phyloP scores from a whole-genome alignment of 768 basidiomycete genomes.

The Dioszegia aurantiaca region DNA sequence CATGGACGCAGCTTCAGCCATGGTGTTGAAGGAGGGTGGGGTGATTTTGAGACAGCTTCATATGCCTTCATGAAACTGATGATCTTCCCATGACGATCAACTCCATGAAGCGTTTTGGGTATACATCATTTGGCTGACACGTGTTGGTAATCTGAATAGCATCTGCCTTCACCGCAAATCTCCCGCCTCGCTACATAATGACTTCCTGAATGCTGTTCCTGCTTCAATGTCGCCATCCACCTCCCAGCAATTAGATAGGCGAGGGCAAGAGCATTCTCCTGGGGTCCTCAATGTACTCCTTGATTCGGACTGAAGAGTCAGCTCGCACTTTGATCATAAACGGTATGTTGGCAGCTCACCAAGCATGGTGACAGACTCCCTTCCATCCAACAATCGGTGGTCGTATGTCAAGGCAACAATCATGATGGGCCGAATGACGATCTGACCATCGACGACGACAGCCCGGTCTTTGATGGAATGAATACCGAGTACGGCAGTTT shows the following conservation, averaged over 20 bases:
- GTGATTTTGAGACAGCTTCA: constrained; percentile 69
- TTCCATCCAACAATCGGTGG: constrained; percentile 88
- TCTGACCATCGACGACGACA: constrained; percentile 88
- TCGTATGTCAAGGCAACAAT: constrained; percentile 78
- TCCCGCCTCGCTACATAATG: neutral
- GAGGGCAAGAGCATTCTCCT: constrained; percentile 65
- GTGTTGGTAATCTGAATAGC: too few species aligned
- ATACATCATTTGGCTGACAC: too few species aligned
- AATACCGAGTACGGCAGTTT: constrained; percentile 94
- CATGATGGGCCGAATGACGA: constrained; percentile 97
- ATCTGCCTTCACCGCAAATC: constrained; percentile 26
- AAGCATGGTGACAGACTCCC: constrained; percentile 96
- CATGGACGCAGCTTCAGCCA: constrained; percentile 86
- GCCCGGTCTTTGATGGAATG: constrained; percentile 88
- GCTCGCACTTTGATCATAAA: constrained; percentile 6
- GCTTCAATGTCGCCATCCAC: neutral
- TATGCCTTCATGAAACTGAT: constrained; percentile 33
- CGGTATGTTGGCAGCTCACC: constrained; percentile 58
- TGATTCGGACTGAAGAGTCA: constrained; percentile 67
- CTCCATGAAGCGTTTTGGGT: too few species aligned
- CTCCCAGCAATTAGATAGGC: constrained; percentile 22
- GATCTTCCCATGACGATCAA: too few species aligned
- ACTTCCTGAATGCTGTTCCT: neutral
- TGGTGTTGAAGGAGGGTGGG: constrained; percentile 73
- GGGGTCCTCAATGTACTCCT: constrained; percentile 94